Evolutionary conservation across 352 stramenopile species (phyloP), one percentile per base, ranked within the genome.

Genomic region (Pilasporangium apinafurcum): DNA sequence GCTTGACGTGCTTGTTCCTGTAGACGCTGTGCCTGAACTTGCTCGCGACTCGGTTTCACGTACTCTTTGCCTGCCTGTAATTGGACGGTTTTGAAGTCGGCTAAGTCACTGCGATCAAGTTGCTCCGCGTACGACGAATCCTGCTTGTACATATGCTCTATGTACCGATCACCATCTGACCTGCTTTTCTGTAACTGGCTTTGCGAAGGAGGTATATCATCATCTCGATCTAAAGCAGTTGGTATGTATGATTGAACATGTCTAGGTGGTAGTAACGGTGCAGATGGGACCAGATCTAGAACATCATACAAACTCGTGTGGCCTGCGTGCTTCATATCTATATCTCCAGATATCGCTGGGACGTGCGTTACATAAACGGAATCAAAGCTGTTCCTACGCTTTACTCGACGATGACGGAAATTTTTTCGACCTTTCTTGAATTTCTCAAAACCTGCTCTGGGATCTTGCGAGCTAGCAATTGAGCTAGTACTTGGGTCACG

Each of bases 381-480:
- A 33, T 78, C 68, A 21, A 83, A 83, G 39, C 70, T 83, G 25
- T 81, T 74, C 16, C 53, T 62, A 2, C 70, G 65, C 30, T 65
- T 66, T 16, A 63, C 36, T 14, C 34, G 45, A 41, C 26, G 25
- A 40, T 41, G 44, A 51, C 40, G 13, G 22, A 41, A 42, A 32
- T 44, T 36, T 30, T 31, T 26, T 35, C 26, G 26, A 16, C 31
- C 22, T 21, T 53, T 44, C 37, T 53, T 37, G 49, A 53, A 35
- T 27, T 39, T 5, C 24, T 18, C 53, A 48, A 58, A 43, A 37
- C 45, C 29, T 45, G 45, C 50, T 45, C 58, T 33, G 29, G 30
- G 31, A 40, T 37, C 36, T 42, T 56, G 6, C 53, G 37, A 25
- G 46, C 52, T 31, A 52, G 57, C 8, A 33, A 33, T 8, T n/a